Conservation (phyloP, 345 rosid species). For the Raphanus raphanistrum region DNA sequence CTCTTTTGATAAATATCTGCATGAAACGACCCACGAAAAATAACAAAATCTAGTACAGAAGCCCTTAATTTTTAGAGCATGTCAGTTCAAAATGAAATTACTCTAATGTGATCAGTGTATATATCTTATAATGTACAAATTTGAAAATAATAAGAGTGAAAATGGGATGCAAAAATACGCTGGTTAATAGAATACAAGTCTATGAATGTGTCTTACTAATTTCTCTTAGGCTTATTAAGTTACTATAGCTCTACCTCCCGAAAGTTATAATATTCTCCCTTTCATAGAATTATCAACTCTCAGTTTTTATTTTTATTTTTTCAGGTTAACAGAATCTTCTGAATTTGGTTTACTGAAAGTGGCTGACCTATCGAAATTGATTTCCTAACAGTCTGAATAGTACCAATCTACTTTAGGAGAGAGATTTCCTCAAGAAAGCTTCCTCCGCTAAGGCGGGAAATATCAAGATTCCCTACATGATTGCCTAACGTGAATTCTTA, state of each 20-base stretch:
- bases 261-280: conserved; percentile 21
- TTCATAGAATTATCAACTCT: conserved; percentile 1
- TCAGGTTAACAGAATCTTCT: background rate
- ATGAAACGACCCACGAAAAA: background rate
- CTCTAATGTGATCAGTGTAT: background rate
- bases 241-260: conserved; percentile 5
- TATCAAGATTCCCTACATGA: too few relatives aligned
- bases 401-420: too few relatives aligned
- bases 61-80: background rate
- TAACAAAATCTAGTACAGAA: background rate
- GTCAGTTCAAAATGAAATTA: background rate
- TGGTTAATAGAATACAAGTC: conserved; percentile 22
- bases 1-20: conserved; percentile 16
- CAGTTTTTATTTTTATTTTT: background rate
- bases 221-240: background rate
- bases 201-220: background rate
- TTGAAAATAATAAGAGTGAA: background rate
- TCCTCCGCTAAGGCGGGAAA: too few relatives aligned
- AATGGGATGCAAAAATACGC: conserved; percentile 25
- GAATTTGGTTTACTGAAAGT: too few relatives aligned
- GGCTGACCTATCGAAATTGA: too few relatives aligned
- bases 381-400: too few relatives aligned
- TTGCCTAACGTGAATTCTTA: too few relatives aligned
- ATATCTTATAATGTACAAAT: background rate
- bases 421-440: too few relatives aligned